phyloP scores from a whole-genome alignment of 1,284 basidiomycete species.

The Caloboletus firmus region DNA sequence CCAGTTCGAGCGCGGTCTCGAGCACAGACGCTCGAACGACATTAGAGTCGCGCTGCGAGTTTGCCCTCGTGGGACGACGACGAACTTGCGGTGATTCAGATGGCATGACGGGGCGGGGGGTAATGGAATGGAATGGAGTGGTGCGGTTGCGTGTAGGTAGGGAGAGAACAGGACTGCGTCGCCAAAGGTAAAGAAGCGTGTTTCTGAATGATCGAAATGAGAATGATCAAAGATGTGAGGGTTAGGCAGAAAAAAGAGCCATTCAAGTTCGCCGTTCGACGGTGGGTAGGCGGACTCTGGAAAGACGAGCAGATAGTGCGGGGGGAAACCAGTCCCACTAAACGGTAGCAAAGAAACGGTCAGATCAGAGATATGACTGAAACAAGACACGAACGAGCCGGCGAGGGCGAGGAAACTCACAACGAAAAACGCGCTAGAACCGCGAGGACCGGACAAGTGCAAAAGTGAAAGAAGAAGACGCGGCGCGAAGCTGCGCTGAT shows the following conservation, averaged over 20 bases:
- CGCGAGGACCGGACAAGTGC: slow-evolving; percentile 8
- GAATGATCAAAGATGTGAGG: slow-evolving; percentile 16
- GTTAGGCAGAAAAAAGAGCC: slow-evolving; percentile 17
- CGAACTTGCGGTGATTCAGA: slow-evolving; percentile 19
- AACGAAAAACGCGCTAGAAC: slow-evolving; percentile 8
- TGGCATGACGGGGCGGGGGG: slow-evolving; percentile 17
- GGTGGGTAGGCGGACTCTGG: slow-evolving; percentile 4
- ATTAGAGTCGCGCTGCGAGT: slow-evolving; percentile 47
- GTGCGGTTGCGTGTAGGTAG: neutral
- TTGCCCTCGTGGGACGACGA: slow-evolving; percentile 29
- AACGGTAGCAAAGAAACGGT: neutral
- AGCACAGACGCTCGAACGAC: slow-evolving; percentile 66
- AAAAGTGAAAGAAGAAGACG: neutral
- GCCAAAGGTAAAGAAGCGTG: slow-evolving; percentile 3
- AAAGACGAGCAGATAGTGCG: slow-evolving; percentile 10
- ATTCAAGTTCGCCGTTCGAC: slow-evolving; percentile 26
- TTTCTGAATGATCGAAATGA: slow-evolving; percentile 17
- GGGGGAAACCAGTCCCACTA: slow-evolving; percentile 17
- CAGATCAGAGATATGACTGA: slow-evolving; percentile 7
- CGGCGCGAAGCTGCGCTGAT: neutral
- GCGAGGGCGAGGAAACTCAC: slow-evolving; percentile 12
- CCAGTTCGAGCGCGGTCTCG: slow-evolving; percentile 65
- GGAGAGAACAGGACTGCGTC: slow-evolving; percentile 1
- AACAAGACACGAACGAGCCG: neutral
- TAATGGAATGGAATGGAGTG: slow-evolving; percentile 20